Conservation (phyloP, 306 rosid genomes). For the Luffa aegyptiaca region DNA sequence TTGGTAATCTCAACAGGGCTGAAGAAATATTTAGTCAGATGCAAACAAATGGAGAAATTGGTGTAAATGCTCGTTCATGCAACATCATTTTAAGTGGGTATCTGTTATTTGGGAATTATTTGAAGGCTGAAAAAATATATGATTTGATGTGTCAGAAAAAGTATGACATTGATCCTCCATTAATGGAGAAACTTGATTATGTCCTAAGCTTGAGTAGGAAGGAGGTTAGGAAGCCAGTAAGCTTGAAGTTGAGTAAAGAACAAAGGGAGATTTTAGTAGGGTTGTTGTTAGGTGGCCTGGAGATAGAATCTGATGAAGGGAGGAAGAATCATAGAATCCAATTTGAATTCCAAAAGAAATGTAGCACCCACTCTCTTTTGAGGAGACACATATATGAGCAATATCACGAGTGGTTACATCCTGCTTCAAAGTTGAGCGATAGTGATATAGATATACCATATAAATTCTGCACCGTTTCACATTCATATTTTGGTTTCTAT, state of each 20-base stretch:
- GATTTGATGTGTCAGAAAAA: constrained; percentile 66
- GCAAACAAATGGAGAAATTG: constrained; percentile 40
- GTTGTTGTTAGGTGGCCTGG: constrained; percentile 74
- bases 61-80: constrained; percentile 70
- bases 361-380: constrained; percentile 35
- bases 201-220: constrained; percentile 63
- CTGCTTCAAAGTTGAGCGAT: constrained; percentile 48
- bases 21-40: constrained; percentile 57
- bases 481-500: constrained; percentile 65
- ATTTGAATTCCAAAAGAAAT: constrained; percentile 51
- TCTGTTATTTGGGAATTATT: constrained; percentile 46
- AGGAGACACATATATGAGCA: constrained; percentile 55
- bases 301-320: constrained; percentile 62
- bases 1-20: constrained; percentile 60
- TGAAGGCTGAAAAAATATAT: constrained; percentile 66
- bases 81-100: constrained; percentile 73
- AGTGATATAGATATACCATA: constrained; percentile 38
- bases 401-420: constrained; percentile 86
- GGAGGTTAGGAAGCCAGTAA: constrained; percentile 38
- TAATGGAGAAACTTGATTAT: constrained; percentile 64
- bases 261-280: constrained; percentile 85
- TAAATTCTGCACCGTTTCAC: constrained; percentile 51
- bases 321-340: constrained; percentile 53
- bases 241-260: constrained; percentile 68
- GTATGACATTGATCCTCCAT: constrained; percentile 54